Conservation (phyloP, 2,329 filamentous ascomycete genomes). For the Fusarium sp. region DNA sequence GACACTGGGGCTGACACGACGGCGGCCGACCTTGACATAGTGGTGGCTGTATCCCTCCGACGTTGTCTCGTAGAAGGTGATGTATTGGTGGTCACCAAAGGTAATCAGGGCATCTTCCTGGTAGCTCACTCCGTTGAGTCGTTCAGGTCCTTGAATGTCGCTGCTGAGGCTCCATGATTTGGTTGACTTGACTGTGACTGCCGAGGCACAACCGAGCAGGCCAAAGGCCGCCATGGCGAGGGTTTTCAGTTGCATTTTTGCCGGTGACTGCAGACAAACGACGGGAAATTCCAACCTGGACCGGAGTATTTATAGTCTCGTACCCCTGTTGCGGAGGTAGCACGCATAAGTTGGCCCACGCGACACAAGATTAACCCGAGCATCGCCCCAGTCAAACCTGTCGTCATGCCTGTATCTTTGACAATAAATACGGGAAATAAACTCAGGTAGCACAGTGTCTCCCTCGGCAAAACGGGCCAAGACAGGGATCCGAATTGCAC, state of each 20-base stretch:
- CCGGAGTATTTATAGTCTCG: neutral
- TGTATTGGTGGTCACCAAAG: conserved; percentile 33
- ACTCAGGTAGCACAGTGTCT: too few species aligned
- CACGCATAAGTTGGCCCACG: too few species aligned
- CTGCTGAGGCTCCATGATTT: conserved; percentile 34
- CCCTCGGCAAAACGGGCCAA: too few species aligned
- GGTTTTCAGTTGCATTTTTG: neutral
- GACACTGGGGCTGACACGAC: conserved; percentile 15
- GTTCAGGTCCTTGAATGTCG: conserved; percentile 30
- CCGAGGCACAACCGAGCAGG: conserved; percentile 1
- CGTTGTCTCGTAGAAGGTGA: conserved; percentile 37
- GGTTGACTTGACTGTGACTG: conserved; percentile 28
- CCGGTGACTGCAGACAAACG: neutral
- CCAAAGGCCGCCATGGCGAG: neutral
- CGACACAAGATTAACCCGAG: too few species aligned
- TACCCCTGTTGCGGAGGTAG: neutral
- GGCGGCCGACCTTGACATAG: conserved; percentile 25
- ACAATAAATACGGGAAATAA: too few species aligned
- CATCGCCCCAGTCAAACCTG: too few species aligned
- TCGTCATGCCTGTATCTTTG: too few species aligned
- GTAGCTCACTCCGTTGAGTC: conserved; percentile 40
- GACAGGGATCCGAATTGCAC: too few species aligned
- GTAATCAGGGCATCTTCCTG: conserved; percentile 39
- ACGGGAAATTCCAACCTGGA: too few species aligned
- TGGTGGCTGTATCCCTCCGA: conserved; percentile 31